A percentile compares a stretch with the other conserved stretches of the same genome.
Conservation (phyloP, 2,329 filamentous ascomycete genomes). For the Onygena corvina region DNA sequence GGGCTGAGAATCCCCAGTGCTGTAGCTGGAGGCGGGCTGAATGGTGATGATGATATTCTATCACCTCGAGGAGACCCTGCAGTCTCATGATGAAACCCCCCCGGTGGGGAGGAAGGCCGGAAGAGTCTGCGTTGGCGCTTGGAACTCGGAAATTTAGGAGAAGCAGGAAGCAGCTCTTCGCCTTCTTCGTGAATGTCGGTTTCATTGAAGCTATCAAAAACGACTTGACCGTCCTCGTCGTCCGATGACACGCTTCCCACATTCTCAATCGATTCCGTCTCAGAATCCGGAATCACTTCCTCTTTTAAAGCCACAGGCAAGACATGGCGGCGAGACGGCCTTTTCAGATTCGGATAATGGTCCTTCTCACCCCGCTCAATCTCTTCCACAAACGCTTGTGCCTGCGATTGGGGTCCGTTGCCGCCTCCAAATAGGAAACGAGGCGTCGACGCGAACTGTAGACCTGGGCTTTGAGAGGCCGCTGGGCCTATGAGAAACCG, state of each 20-base stretch:
- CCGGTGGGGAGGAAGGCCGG: slow-evolving; percentile 13
- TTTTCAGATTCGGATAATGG: background rate
- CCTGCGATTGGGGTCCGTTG: background rate
- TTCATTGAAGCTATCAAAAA: no score
- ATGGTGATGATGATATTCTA: background rate
- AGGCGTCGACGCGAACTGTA: slow-evolving; percentile 16
- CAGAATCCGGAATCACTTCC: slow-evolving; percentile 14
- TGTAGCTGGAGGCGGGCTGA: slow-evolving; percentile 1
- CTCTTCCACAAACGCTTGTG: background rate
- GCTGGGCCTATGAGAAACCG: slow-evolving; percentile 15
- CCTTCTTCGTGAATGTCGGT: slow-evolving; percentile 19
- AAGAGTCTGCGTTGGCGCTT: slow-evolving; percentile 25
- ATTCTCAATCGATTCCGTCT: background rate
- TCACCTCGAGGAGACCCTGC: background rate
- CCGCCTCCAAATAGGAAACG: slow-evolving; percentile 14
- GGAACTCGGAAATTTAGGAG: slow-evolving; percentile 15
- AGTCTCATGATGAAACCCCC: background rate
- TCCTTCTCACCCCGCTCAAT: slow-evolving; percentile 6
- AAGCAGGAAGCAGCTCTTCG: slow-evolving; percentile 24
- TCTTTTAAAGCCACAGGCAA: background rate
- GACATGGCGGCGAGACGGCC: background rate
- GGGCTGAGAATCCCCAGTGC: slow-evolving; percentile 4
- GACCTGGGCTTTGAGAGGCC: slow-evolving; percentile 5
- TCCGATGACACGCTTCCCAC: background rate
- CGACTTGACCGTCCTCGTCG: background rate